Conservation (phyloP, 768 basidiomycete genomes). For the Hygrophoropsis aurantiaca region DNA sequence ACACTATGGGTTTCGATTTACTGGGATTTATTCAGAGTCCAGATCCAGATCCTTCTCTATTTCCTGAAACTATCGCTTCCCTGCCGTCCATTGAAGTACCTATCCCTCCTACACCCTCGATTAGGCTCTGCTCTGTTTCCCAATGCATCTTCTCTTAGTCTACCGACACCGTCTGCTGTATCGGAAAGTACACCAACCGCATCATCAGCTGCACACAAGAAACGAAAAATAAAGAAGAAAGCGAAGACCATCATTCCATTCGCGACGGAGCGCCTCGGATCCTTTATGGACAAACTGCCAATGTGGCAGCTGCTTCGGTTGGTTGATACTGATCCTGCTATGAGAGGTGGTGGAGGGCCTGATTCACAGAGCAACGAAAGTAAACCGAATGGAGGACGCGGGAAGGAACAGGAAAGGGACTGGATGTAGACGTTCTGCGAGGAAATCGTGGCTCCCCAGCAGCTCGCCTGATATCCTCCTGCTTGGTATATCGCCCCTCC, state of each 20-base stretch:
- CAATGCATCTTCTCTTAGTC: too few species aligned
- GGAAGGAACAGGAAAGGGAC: slow-evolving; percentile 44
- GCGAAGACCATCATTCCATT: slow-evolving; percentile 21
- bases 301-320: slow-evolving; percentile 65
- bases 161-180: too few species aligned
- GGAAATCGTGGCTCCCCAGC: slow-evolving; percentile 66
- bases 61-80: slow-evolving; percentile 59
- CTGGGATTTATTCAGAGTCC: slow-evolving; percentile 45
- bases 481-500: slow-evolving; percentile 11
- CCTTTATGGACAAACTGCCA: slow-evolving; percentile 77
- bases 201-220: not conserved
- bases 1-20: too few species aligned
- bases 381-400: too few species aligned
- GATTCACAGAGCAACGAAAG: too few species aligned
- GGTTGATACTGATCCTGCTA: too few species aligned
- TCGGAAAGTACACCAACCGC: too few species aligned
- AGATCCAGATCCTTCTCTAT: slow-evolving; percentile 74
- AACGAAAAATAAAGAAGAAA: slow-evolving; percentile 19
- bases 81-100: slow-evolving; percentile 29
- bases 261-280: slow-evolving; percentile 58
- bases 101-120: slow-evolving; percentile 12
- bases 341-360: too few species aligned
- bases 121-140: too few species aligned
- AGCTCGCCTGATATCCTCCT: slow-evolving; percentile 43
- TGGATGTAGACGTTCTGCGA: slow-evolving; percentile 78